These are phyloP conservation scores for Yamadazyma phyllophila DNA, from an alignment of 805 yeast genomes.

Conservation along the genomic window DNA sequence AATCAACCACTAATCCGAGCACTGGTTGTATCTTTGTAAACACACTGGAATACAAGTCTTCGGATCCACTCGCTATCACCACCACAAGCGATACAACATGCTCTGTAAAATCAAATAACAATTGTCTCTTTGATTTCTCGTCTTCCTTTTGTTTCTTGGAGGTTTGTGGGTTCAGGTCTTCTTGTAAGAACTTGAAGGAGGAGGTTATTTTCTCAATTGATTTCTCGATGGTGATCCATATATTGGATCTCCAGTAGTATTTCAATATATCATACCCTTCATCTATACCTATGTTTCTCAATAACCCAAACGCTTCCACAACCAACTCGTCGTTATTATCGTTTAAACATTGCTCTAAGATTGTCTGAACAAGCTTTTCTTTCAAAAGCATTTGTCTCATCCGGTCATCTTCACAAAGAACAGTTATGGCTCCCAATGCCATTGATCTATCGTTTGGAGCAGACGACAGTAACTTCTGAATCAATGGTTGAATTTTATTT, in stretches of 20 bases:
- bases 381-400: constrained; percentile 64
- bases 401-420: constrained; percentile 65
- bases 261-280: constrained; percentile 84
- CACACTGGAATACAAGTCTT: constrained; percentile 47
- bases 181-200: constrained; percentile 45
- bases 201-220: constrained; percentile 50
- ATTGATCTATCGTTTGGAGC: constrained; percentile 71
- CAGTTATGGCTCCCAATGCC: constrained; percentile 72
- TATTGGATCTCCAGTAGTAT: constrained; percentile 72
- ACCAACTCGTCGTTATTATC: constrained; percentile 73
- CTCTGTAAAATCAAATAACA: constrained; percentile 67
- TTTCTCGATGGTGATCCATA: constrained; percentile 60
- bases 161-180: constrained; percentile 13
- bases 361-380: constrained; percentile 63
- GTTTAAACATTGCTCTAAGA: constrained; percentile 62
- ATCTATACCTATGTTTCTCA: constrained; percentile 77
- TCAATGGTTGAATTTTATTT: constrained; percentile 64
- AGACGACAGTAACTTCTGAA: constrained; percentile 60
- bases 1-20: constrained; percentile 33
- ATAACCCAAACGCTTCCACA: constrained; percentile 75
- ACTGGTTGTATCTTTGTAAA: constrained; percentile 42
- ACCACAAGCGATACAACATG: constrained; percentile 68
- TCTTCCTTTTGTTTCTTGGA: constrained; percentile 21
- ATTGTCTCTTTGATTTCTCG: constrained; percentile 43
- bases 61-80: constrained; percentile 63